Evolutionary conservation across 176 grass and related monocot species (phyloP).

Genomic region (Phyllostachys edulis): DNA sequence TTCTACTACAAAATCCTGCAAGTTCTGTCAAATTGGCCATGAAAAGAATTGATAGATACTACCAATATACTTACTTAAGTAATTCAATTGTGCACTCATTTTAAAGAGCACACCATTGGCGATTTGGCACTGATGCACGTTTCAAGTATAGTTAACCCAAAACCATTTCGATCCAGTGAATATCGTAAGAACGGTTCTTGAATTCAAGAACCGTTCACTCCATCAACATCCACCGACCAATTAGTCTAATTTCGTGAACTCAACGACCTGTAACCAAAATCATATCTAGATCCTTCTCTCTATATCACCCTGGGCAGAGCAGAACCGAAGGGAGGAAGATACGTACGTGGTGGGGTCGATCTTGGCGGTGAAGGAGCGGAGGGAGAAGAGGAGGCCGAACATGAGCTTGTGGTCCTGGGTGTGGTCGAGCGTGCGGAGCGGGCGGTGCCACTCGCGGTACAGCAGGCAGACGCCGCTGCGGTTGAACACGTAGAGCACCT

Average conservation of each 20-base stretch:
- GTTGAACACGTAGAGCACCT: conserved; percentile 95
- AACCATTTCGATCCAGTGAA: background rate
- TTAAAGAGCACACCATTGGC: background rate
- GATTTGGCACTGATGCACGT: background rate
- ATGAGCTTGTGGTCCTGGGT: conserved; percentile 95
- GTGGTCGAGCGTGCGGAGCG: conserved; percentile 70
- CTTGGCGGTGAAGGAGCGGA: conserved; percentile 89
- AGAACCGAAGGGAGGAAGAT: background rate
- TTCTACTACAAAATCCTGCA: background rate
- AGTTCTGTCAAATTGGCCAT: background rate
- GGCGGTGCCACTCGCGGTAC: conserved; percentile 92
- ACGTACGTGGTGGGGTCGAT: conserved; percentile 74
- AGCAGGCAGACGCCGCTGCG: conserved; percentile 82
- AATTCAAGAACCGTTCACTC: background rate
- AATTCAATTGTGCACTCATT: background rate
- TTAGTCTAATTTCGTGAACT: background rate
- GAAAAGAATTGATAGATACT: background rate
- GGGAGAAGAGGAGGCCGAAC: conserved; percentile 96
- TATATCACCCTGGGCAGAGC: background rate
- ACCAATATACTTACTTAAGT: background rate
- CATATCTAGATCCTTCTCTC: background rate
- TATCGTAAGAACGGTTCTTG: background rate
- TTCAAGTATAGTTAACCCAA: background rate
- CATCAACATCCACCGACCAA: background rate
- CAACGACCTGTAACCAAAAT: background rate